Evolutionary conservation across 176 grass and related monocot species (phyloP).

Genomic region (Alopecurus myosuroides): DNA sequence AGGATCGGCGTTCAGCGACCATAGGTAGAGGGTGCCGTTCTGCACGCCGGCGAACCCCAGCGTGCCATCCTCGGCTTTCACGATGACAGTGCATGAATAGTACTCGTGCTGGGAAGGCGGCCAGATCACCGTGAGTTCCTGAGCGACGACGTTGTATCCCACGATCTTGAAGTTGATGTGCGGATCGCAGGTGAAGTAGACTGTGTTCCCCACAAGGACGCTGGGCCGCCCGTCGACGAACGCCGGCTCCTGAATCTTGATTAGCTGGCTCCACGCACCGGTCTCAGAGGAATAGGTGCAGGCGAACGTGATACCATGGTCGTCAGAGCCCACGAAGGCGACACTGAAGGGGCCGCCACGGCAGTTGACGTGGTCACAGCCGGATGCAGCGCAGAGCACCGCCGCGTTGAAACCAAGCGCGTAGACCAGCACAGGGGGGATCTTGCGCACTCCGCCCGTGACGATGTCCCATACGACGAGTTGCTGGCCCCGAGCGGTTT

Average conservation of each 20-base stretch:
- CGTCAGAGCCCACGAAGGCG: not conserved
- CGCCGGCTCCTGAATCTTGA: not conserved
- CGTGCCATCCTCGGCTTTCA: not conserved
- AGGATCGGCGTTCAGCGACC: not conserved
- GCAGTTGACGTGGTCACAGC: constrained; percentile 28
- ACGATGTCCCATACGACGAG: not conserved
- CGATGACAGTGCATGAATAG: not conserved
- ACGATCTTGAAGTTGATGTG: not conserved
- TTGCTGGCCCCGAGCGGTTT: not conserved
- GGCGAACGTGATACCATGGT: not conserved
- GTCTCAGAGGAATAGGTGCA: constrained; percentile 16
- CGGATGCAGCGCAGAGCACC: constrained; percentile 16
- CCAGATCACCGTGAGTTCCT: not conserved
- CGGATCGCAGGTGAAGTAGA: not conserved
- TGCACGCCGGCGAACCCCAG: too few species aligned
- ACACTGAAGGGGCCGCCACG: constrained; percentile 12
- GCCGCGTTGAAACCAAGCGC: not conserved
- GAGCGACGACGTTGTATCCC: not conserved
- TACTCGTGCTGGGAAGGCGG: not conserved
- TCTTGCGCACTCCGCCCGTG: not conserved
- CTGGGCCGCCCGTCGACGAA: not conserved
- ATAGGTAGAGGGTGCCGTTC: constrained; percentile 7
- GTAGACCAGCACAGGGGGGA: not conserved
- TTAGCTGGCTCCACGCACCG: not conserved
- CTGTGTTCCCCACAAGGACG: constrained; percentile 6